phyloP scores from a whole-genome alignment of 257 asterid species.

The Fraxinus quadrangulata region DNA sequence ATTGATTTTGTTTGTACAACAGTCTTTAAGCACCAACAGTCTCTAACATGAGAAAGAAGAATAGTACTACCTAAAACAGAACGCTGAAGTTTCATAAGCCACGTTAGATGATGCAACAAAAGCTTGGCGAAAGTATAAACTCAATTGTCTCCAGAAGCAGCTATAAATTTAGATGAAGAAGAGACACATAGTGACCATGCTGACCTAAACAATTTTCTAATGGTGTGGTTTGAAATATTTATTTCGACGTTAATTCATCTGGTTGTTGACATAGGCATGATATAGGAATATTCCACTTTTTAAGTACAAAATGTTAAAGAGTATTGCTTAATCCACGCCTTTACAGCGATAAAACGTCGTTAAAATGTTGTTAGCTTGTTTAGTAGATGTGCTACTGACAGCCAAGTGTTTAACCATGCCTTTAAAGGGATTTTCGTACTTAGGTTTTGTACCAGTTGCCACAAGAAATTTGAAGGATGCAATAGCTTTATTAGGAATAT shows the following conservation, averaged over 20 bases:
- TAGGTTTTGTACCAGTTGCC: no score
- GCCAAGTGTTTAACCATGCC: no score
- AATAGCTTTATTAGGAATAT: no score
- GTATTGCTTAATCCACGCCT: no score
- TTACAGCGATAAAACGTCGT: no score
- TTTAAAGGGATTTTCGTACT: no score
- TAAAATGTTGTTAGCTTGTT: no score
- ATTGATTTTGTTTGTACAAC: background rate
- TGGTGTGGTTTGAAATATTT: no score
- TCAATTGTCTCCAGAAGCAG: background rate
- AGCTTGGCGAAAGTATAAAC: background rate
- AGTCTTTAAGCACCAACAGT: background rate
- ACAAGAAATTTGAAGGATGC: no score
- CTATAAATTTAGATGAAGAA: background rate
- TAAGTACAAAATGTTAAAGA: background rate
- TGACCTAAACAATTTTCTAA: background rate
- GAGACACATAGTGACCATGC: background rate
- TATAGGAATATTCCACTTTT: no score
- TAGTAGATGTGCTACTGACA: no score
- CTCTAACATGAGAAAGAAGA: background rate
- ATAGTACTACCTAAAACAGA: background rate
- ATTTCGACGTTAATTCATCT: no score
- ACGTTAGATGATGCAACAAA: background rate
- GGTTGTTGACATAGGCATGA: background rate
- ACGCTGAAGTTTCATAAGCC: background rate